Percentiles rank a stretch among this genome's conserved stretches.
Conservation (phyloP, 495 filamentous ascomycete genomes). For the Astrothelium subdiscretum region DNA sequence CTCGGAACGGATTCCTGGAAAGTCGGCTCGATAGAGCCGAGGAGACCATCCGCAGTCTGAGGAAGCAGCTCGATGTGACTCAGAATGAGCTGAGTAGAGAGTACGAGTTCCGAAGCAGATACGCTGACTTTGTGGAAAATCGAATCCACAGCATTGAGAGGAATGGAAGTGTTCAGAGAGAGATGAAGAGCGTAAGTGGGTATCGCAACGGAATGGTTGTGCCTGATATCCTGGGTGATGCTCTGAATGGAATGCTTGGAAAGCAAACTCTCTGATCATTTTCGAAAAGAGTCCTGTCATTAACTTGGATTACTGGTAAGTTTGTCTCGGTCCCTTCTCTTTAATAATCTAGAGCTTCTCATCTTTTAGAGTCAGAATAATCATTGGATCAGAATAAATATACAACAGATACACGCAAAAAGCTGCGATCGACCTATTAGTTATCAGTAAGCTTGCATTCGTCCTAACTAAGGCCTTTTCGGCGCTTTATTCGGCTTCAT, state of each 20-base stretch:
- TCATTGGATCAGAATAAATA: no score
- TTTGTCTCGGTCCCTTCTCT: no score
- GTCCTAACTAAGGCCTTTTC: no score
- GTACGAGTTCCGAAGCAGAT: neutral
- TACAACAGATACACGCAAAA: no score
- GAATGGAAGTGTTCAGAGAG: neutral
- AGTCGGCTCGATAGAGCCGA: neutral
- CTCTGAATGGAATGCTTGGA: neutral
- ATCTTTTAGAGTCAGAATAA: no score
- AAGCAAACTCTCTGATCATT: neutral
- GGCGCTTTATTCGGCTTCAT: no score
- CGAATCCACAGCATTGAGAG: neutral
- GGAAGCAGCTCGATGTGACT: neutral
- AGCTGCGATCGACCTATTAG: no score
- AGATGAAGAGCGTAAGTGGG: neutral
- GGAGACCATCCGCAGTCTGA: neutral
- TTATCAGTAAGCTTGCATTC: no score
- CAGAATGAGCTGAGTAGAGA: neutral
- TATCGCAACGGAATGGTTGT: neutral
- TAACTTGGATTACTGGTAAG: neutral
- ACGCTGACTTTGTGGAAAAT: neutral
- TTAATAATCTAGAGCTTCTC: no score
- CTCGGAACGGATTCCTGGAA: neutral
- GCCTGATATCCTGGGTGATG: neutral
- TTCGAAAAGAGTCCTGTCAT: neutral